These are phyloP conservation scores for Aethionema arabicum DNA, from an alignment of 345 rosid species.

Conservation along the genomic window DNA sequence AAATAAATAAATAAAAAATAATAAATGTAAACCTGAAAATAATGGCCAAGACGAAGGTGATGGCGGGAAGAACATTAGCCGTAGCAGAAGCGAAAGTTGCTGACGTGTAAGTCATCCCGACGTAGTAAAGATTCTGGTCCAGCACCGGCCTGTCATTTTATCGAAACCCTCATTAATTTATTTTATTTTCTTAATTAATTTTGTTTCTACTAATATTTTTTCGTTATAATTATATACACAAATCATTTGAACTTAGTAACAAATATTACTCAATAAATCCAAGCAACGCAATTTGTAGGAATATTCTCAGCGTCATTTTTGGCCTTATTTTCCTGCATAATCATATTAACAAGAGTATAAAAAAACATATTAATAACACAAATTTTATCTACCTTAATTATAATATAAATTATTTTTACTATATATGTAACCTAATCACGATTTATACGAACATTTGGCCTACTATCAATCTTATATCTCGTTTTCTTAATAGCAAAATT, in stretches of 20 bases:
- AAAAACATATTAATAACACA: slow-evolving; percentile 10
- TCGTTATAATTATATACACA: neutral
- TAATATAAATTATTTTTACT: neutral
- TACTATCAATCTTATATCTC: too few species aligned
- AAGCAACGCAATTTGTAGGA: slow-evolving; percentile 66
- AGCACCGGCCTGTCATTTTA: slow-evolving; percentile 75
- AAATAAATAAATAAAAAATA: neutral
- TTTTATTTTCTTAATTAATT: neutral
- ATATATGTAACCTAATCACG: neutral
- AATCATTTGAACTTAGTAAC: neutral
- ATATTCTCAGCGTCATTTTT: slow-evolving; percentile 68
- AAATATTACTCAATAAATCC: slow-evolving; percentile 78
- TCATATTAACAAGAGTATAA: too few species aligned
- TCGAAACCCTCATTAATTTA: neutral
- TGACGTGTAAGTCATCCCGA: slow-evolving; percentile 90
- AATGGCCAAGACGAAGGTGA: slow-evolving; percentile 79
- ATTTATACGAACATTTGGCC: neutral
- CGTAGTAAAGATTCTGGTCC: slow-evolving; percentile 79
- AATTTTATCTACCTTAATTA: neutral
- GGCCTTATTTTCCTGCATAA: slow-evolving; percentile 82
- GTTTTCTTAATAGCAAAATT: too few species aligned
- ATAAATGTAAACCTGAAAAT: slow-evolving; percentile 59
- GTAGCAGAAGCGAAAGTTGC: slow-evolving; percentile 87
- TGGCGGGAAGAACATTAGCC: slow-evolving; percentile 69
- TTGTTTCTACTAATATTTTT: neutral